Evolutionary conservation across 176 grass and related monocot genomes (phyloP), one percentile per base, ranked within the genome.

Genomic region (Juncus inflexus): DNA sequence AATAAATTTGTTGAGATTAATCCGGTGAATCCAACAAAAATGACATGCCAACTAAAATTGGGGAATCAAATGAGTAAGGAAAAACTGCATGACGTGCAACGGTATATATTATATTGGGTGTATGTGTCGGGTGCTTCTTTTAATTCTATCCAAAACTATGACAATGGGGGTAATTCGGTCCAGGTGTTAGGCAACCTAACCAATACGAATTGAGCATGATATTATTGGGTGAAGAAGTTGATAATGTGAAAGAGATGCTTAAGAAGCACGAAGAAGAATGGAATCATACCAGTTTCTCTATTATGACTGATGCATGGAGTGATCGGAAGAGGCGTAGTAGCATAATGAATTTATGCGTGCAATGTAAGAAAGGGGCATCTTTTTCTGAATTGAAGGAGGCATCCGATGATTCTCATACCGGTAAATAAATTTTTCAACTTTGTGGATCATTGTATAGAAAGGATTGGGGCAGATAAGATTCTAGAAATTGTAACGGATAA

Each of bases 341-440:
- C 19, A 4, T 71, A 15, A 71, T 71, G 52, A 55, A 71, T 58
- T 70, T 71, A 7, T 70, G 35, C 58, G 68, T 59, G 12, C 54
- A 57, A 19, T 38, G 68, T 72, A 52, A 58, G 49, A 7, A 41
- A 37, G 68, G 68, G 56, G 42, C 15, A 40, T 58, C 36, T 60
- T 73, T 73, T 35, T 50, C 55, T 13, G 37, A 47, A 12, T 40
- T 37, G 9, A 15, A 53, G 3, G 47, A 57, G 50, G 66, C 35
- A 4, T 70, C 45, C 12, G 4, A 35, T 14, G 69, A 73, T 14
- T 42, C 69, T 60, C 69, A 61, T 61, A 73, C 7, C 9, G 16
- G 36, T 13, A 11, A 73, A 37, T 73, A 61, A 7, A 73, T 73
- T 37, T 14, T 56, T 58, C 50, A 70, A 39, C 0, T 70, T 70